These are phyloP conservation scores for Coprinellus aureogranulatus DNA, from an alignment of 768 basidiomycete species.

Conservation along the genomic window DNA sequence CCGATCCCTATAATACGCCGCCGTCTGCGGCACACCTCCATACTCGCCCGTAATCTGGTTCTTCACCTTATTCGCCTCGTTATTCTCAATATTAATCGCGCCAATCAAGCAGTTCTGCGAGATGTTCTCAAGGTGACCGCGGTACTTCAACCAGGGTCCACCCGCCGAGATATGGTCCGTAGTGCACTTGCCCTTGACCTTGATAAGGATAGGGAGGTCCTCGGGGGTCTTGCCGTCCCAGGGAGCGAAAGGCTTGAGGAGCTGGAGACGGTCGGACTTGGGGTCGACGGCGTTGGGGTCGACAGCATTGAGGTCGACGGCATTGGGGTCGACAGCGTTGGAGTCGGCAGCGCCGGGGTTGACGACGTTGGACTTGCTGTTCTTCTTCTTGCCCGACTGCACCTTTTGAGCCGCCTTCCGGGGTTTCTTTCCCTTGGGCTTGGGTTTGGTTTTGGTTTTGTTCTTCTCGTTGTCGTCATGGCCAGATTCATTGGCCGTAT, in stretches of 20 bases:
- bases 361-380: no score
- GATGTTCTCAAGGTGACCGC: conserved; percentile 98
- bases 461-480: no score
- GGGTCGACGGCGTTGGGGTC: conserved; percentile 82
- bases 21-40: conserved; percentile 81
- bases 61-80: conserved; percentile 93
- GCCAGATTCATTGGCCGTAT: no score
- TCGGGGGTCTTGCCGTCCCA: conserved; percentile 93
- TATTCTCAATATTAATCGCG: conserved; percentile 93
- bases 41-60: conserved; percentile 87
- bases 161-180: conserved; percentile 97
- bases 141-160: conserved; percentile 99
- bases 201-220: conserved; percentile 92
- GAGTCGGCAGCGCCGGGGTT: conserved; percentile 82
- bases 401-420: no score
- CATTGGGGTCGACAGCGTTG: no score
- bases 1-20: conserved; percentile 82
- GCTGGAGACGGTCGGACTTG: conserved; percentile 85
- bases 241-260: conserved; percentile 81
- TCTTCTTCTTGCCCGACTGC: no score
- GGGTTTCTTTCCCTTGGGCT: no score
- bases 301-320: conserved; percentile 78
- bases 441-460: no score
- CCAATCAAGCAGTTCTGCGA: conserved; percentile 98
- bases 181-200: conserved; percentile 99